Evolutionary conservation across 176 grass and related monocot genomes (phyloP), one percentile per base, ranked within the genome.

Genomic region (Zoysia pacifica): DNA sequence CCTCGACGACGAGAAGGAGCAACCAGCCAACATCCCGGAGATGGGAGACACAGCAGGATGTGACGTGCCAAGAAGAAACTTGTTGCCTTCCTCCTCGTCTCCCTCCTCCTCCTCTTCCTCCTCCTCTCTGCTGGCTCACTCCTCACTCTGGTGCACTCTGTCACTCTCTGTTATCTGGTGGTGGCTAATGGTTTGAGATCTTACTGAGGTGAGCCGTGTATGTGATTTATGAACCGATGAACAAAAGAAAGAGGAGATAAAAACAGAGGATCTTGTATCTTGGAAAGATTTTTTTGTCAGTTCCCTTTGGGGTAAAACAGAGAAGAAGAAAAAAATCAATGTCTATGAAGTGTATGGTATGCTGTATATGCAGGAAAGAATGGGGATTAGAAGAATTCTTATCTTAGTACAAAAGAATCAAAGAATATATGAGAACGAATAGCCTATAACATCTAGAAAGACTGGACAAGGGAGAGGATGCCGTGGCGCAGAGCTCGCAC

Each of bases 21-120:
- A 99, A 79, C 92, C 96, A 77, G 92, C 96, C 96, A 99, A 99
- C 96, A 99, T 98, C 86, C 88, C 82, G 63, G 78, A 77, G 77
- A 79, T 74, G 12, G 1, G 12, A 20, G 28, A 28, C 28, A 28
- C 42, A 70, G 65, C 81, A 43, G 66, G 65, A 82, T 38, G 62
- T 46, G 79, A 59, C 48, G 74, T 18, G 54, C 38, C 66, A 19
- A 61, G 55, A 86, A 82, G 52, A 73, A 48, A 67, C 78, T 76
- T 58, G 1, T 5, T 77, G 46, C 2, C 3, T 18, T 54, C 28
- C 38, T 73, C 28, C 54, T 73, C 50, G 59, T 73, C 18, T 4
- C 70, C 44, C 62, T 86, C 48, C 4, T 51, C 49, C 5, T 47
- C 43, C 52, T 86, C 75, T 48, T 74, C 65, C 49, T 41, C 50